These are phyloP conservation scores for Vitis rotundifolia DNA, from an alignment of 164 flowering plant genomes.

Conservation along the genomic window DNA sequence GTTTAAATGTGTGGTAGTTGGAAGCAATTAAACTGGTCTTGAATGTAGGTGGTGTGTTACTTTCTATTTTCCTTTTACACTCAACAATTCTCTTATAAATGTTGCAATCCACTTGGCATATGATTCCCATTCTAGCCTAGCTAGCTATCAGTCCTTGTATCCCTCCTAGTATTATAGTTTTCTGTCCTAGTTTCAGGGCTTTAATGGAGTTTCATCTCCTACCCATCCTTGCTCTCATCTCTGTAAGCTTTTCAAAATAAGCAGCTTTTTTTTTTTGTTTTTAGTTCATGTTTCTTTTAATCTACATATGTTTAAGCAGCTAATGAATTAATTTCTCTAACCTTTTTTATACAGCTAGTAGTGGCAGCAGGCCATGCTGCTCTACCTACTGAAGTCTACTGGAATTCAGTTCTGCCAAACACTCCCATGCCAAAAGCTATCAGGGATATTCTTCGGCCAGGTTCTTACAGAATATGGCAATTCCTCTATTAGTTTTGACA, in stretches of 20 bases:
- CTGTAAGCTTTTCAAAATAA: slow-evolving; percentile 19
- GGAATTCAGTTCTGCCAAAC: no score
- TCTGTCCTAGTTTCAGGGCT: not conserved
- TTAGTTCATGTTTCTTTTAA: not conserved
- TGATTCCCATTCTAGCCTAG: not conserved
- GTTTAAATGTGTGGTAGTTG: slow-evolving; percentile 23
- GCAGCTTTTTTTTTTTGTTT: not conserved
- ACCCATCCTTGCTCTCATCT: slow-evolving; percentile 22
- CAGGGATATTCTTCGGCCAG: no score
- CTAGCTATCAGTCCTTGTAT: not conserved
- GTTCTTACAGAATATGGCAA: no score
- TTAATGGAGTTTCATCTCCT: slow-evolving; percentile 26
- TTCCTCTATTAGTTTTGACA: no score
- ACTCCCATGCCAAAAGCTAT: no score
- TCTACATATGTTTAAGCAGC: no score
- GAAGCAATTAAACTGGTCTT: slow-evolving; percentile 8
- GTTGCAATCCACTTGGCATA: not conserved
- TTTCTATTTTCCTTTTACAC: not conserved
- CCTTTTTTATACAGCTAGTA: no score
- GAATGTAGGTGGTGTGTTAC: slow-evolving; percentile 8
- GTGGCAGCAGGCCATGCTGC: no score
- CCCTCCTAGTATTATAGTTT: not conserved
- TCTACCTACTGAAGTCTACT: no score
- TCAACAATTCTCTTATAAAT: slow-evolving; percentile 10
- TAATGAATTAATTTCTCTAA: no score